Percentiles rank a stretch among this genome's conserved stretches.
Evolutionary conservation across 2,329 filamentous ascomycete species (phyloP).

Genomic region (Aspergillus amoenus): DNA sequence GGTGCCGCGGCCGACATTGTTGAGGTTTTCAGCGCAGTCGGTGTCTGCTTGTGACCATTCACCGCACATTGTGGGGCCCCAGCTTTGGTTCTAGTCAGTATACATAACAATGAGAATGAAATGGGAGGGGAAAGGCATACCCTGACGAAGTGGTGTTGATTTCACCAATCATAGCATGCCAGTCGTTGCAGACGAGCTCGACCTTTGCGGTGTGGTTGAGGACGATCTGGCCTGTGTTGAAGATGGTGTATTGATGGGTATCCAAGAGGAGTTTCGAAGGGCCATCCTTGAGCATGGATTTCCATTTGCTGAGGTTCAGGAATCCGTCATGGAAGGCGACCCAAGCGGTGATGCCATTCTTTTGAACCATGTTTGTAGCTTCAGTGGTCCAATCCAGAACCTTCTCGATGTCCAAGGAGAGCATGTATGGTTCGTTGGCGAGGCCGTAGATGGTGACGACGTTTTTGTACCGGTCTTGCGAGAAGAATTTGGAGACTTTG

Average conservation of each 20-base stretch:
- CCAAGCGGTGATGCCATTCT: constrained; percentile 70
- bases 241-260: constrained; percentile 97
- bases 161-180: constrained; percentile 74
- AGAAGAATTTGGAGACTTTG: constrained; percentile 85
- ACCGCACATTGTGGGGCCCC: constrained; percentile 89
- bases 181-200: constrained; percentile 80
- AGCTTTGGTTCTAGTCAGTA: constrained; percentile 44
- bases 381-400: constrained; percentile 79
- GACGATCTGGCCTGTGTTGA: constrained; percentile 84
- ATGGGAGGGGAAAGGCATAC: constrained; percentile 27
- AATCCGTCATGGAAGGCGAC: constrained; percentile 95
- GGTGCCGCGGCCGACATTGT: constrained; percentile 83
- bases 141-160: constrained; percentile 73
- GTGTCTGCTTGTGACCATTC: constrained; percentile 99
- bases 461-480: constrained; percentile 88
- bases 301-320: constrained; percentile 86
- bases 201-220: constrained; percentile 81
- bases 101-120: not conserved
- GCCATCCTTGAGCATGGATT: constrained; percentile 72
- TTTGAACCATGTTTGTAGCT: constrained; percentile 70
- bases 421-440: constrained; percentile 92
- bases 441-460: constrained; percentile 91
- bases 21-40: constrained; percentile 83
- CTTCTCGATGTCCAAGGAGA: constrained; percentile 59
- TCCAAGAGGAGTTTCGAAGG: constrained; percentile 76